phyloP scores from a whole-genome alignment of 1,139 yeast species.

The Ogataea hybrid region DNA sequence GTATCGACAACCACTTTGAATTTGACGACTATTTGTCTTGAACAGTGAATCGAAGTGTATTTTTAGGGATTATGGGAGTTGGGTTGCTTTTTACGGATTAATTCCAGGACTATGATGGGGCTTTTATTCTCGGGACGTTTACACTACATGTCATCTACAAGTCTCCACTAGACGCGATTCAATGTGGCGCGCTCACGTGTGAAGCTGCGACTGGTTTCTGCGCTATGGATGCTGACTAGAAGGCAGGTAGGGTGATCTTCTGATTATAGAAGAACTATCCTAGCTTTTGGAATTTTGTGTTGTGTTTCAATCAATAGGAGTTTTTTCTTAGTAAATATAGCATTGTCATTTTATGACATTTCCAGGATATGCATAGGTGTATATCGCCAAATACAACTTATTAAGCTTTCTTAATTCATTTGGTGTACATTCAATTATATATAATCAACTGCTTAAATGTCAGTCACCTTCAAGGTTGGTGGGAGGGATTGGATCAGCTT shows the following conservation, averaged over 20 bases:
- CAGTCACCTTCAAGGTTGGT: slow-evolving; percentile 66
- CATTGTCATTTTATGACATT: not conserved
- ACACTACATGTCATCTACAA: not conserved
- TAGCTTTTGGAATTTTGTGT: too few species aligned
- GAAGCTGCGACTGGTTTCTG: slow-evolving; percentile 35
- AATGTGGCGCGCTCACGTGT: slow-evolving; percentile 33
- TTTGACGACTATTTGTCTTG: slow-evolving; percentile 30
- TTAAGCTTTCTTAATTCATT: slow-evolving; percentile 4
- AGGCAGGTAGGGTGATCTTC: too few species aligned
- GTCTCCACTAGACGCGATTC: slow-evolving; percentile 27
- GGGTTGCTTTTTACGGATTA: slow-evolving; percentile 4
- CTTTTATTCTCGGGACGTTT: not conserved
- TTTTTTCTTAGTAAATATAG: slow-evolving; percentile 3
- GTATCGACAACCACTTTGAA: slow-evolving; percentile 29
- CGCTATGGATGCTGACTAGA: slow-evolving; percentile 15
- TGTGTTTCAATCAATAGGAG: not conserved
- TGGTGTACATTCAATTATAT: slow-evolving; percentile 6
- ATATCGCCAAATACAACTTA: not conserved
- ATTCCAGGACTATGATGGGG: not conserved
- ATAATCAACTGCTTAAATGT: slow-evolving; percentile 25
- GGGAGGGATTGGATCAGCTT: slow-evolving; percentile 98
- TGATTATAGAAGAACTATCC: too few species aligned
- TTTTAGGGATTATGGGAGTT: slow-evolving; percentile 5
- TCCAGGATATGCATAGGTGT: slow-evolving; percentile 2
- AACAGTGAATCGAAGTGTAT: slow-evolving; percentile 4